Percentiles rank a stretch among this genome's conserved stretches.
Evolutionary conservation across 257 asterid genomes (phyloP).

Genomic region (Salvia splendens): DNA sequence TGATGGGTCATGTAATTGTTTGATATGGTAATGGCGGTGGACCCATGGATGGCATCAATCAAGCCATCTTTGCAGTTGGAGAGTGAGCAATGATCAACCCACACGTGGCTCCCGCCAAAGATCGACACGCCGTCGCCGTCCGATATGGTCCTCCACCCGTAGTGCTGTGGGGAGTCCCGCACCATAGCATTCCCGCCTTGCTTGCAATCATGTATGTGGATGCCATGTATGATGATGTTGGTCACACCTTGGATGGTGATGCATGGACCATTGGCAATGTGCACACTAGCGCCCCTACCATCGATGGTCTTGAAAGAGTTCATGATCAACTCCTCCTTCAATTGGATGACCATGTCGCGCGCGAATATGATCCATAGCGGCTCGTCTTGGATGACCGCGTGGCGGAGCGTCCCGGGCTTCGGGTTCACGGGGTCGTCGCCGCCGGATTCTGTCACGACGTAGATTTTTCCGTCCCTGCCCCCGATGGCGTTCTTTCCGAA

Average conservation of each 20-base stretch:
- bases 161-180: constrained; percentile 66
- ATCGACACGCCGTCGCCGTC: constrained; percentile 88
- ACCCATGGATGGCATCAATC: constrained; percentile 68
- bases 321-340: constrained; percentile 80
- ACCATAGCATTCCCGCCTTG: constrained; percentile 79
- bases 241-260: constrained; percentile 75
- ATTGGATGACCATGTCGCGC: constrained; percentile 71
- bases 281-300: constrained; percentile 82
- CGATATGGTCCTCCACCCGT: constrained; percentile 68
- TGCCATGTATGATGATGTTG: constrained; percentile 72
- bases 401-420: constrained; percentile 70
- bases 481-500: constrained; percentile 79
- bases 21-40: constrained; percentile 71
- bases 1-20: constrained; percentile 74
- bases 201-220: constrained; percentile 76
- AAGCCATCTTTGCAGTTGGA: constrained; percentile 68
- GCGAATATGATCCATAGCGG: constrained; percentile 80
- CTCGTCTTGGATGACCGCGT: constrained; percentile 64
- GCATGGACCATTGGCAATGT: constrained; percentile 81
- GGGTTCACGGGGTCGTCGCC: constrained; percentile 57
- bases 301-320: constrained; percentile 84
- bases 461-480: constrained; percentile 60
- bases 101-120: constrained; percentile 68
- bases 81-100: constrained; percentile 83
- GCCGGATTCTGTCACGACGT: constrained; percentile 63